Evolutionary conservation across 345 rosid species (phyloP).

Genomic region (Sisymbrium irio): DNA sequence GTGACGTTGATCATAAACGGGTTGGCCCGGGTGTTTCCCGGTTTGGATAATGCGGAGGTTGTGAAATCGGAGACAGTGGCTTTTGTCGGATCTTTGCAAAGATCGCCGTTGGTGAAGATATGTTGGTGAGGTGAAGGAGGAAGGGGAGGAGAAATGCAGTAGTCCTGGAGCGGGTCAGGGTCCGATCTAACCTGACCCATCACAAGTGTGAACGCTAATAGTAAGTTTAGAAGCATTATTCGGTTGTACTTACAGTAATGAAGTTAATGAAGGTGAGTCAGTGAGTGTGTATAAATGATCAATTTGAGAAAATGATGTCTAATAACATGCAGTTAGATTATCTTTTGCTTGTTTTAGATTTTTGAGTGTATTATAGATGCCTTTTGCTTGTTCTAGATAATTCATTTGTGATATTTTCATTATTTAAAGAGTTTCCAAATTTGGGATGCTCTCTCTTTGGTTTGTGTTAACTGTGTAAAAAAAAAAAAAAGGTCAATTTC

Average conservation of each 20-base stretch:
- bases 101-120: constrained; percentile 48
- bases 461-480: background rate
- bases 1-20: constrained; percentile 59
- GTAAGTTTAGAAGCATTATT: constrained; percentile 1
- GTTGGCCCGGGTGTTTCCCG: constrained; percentile 45
- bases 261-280: background rate
- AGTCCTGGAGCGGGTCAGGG: constrained; percentile 75
- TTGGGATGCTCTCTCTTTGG: too few relatives aligned
- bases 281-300: background rate
- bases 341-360: background rate
- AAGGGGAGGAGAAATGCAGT: constrained; percentile 52
- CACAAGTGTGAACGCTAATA: constrained; percentile 34
- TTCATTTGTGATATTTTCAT: background rate
- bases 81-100: constrained; percentile 50
- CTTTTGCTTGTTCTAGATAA: background rate
- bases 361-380: background rate
- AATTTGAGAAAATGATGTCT: constrained; percentile 1
- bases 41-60: constrained; percentile 55
- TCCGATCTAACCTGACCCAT: constrained; percentile 46
- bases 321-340: background rate
- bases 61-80: constrained; percentile 46
- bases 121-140: constrained; percentile 27
- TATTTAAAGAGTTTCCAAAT: background rate
- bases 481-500: background rate
- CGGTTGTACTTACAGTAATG: background rate